These are phyloP conservation scores for Calonectria multiphialidica DNA, from an alignment of 2,329 filamentous ascomycete species.

Conservation along the genomic window DNA sequence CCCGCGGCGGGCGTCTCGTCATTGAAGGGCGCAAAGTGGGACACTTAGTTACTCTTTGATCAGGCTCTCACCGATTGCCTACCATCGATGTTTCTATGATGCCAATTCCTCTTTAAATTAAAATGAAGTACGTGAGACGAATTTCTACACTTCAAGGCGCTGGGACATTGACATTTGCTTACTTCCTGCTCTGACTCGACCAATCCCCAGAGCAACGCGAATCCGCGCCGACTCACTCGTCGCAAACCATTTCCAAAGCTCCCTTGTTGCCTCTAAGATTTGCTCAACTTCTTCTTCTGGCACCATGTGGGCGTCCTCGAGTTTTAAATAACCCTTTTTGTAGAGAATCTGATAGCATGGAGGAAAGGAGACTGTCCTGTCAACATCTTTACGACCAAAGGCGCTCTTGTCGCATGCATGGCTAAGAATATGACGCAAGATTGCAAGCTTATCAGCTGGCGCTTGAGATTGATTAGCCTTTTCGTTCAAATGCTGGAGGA, in stretches of 20 bases:
- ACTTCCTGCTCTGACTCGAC: not conserved
- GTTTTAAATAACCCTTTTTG: not conserved
- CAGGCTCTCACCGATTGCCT: too few relatives aligned
- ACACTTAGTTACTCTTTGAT: too few relatives aligned
- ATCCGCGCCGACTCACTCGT: not conserved
- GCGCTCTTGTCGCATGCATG: not conserved
- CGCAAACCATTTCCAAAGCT: not conserved
- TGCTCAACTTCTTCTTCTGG: not conserved
- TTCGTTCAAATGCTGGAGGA: not conserved
- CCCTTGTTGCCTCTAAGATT: not conserved
- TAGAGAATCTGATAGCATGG: not conserved
- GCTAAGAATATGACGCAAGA: not conserved
- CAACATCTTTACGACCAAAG: not conserved
- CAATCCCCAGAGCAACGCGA: not conserved
- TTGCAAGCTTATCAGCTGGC: not conserved
- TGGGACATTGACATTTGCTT: not conserved
- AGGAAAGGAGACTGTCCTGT: not conserved
- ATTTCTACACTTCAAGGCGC: too few relatives aligned
- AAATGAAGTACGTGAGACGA: too few relatives aligned
- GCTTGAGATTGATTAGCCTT: not conserved
- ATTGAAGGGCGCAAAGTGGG: too few relatives aligned
- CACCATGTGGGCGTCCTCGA: not conserved
- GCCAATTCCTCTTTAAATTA: too few relatives aligned
- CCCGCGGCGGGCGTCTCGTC: too few relatives aligned
- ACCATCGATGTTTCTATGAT: too few relatives aligned